Evolutionary conservation across 768 basidiomycete genomes (phyloP).

Genomic region (Hortiboletus campestris): DNA sequence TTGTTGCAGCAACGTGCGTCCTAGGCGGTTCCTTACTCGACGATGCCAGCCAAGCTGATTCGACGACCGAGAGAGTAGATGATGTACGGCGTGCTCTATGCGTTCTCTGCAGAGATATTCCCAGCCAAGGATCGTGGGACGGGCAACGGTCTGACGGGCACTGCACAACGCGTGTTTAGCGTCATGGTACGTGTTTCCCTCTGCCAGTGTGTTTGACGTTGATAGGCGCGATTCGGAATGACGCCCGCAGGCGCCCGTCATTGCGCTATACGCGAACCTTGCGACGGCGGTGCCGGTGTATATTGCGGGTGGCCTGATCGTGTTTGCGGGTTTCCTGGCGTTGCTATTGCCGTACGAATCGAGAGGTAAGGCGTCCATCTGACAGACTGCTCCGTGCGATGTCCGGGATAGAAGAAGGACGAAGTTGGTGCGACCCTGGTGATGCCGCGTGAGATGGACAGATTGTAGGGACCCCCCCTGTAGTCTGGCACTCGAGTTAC

Average conservation of each 20-base stretch:
- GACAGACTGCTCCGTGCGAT: not conserved
- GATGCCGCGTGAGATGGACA: no score
- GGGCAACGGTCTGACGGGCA: conserved; percentile 63
- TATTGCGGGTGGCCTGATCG: conserved; percentile 62
- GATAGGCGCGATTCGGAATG: no score
- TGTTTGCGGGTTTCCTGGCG: conserved; percentile 57
- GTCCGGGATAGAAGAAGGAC: no score
- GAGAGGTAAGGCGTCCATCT: conserved; percentile 67
- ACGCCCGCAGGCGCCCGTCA: conserved; percentile 58
- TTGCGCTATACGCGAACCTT: conserved; percentile 68
- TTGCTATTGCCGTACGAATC: conserved; percentile 73
- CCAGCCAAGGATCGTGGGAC: conserved; percentile 73
- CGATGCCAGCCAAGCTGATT: not conserved
- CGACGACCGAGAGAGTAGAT: conserved; percentile 37
- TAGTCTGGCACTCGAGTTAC: no score
- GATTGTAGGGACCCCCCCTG: no score
- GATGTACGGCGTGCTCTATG: conserved; percentile 77
- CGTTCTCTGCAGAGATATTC: conserved; percentile 67
- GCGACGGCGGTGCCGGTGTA: conserved; percentile 68
- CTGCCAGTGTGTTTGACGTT: no score
- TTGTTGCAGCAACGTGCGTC: conserved; percentile 57
- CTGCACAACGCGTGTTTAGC: conserved; percentile 63
- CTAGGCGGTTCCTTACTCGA: not conserved
- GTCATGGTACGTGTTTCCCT: conserved; percentile 47
- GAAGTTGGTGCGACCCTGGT: no score